phyloP scores from a whole-genome alignment of 2,329 filamentous ascomycete genomes.

The Fusarium anguioides region DNA sequence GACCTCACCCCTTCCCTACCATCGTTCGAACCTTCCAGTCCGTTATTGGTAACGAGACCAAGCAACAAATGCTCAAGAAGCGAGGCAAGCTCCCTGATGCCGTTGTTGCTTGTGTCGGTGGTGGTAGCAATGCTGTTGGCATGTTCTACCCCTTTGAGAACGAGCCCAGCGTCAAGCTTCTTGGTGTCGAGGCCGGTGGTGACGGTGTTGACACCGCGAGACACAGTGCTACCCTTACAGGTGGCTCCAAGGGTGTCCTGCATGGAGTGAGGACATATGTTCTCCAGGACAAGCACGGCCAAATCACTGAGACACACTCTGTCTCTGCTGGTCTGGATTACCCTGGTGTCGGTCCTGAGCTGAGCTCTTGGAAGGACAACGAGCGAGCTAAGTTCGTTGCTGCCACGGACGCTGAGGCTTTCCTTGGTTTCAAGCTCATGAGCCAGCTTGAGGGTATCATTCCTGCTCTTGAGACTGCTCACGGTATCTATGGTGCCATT shows the following conservation, averaged over 20 bases:
- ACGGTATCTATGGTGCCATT: slow-evolving; percentile 90
- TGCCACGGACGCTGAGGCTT: slow-evolving; percentile 91
- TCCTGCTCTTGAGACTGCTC: slow-evolving; percentile 91
- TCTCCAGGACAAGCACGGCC: slow-evolving; percentile 90
- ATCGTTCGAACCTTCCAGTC: slow-evolving; percentile 98
- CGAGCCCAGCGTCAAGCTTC: slow-evolving; percentile 84
- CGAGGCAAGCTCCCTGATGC: slow-evolving; percentile 92
- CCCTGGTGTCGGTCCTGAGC: slow-evolving; percentile 93
- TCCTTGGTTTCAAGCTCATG: slow-evolving; percentile 86
- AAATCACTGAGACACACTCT: slow-evolving; percentile 95
- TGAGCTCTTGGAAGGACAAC: slow-evolving; percentile 92
- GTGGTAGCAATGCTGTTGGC: slow-evolving; percentile 92
- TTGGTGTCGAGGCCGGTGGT: slow-evolving; percentile 95
- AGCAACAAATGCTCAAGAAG: slow-evolving; percentile 86
- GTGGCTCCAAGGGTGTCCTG: slow-evolving; percentile 89
- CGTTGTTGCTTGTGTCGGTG: slow-evolving; percentile 95
- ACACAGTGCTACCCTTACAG: slow-evolving; percentile 88
- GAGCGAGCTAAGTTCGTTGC: slow-evolving; percentile 88
- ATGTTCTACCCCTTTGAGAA: slow-evolving; percentile 98
- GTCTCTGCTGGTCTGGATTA: slow-evolving; percentile 97
- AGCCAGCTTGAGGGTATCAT: slow-evolving; percentile 95
- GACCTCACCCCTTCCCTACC: slow-evolving; percentile 96
- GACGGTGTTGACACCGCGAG: slow-evolving; percentile 88
- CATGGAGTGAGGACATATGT: slow-evolving; percentile 98
- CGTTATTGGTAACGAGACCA: slow-evolving; percentile 95